phyloP scores from a whole-genome alignment of 768 basidiomycete genomes.

The Russula lepida region DNA sequence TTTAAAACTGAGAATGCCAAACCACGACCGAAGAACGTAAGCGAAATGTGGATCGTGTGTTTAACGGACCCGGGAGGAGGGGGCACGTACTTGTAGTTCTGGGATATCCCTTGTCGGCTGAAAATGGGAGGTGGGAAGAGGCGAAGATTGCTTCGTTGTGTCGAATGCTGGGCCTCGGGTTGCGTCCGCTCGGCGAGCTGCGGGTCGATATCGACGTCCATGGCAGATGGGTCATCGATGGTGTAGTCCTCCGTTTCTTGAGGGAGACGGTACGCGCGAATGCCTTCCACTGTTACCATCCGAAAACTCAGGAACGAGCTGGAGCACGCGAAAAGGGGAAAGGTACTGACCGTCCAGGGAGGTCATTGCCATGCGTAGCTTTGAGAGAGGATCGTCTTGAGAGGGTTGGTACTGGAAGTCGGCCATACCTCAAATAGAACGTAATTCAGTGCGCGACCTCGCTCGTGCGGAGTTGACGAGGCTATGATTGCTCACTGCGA shows the following conservation, averaged over 20 bases:
- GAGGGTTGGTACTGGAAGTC: constrained; percentile 87
- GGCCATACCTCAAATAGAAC: constrained; percentile 60
- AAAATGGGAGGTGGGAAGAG: constrained; percentile 87
- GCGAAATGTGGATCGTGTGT: neutral
- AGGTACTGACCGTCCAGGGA: constrained; percentile 64
- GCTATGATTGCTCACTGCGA: constrained; percentile 51
- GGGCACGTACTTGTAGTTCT: constrained; percentile 62
- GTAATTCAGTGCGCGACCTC: neutral
- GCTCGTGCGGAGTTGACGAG: neutral
- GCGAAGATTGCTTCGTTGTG: constrained; percentile 50
- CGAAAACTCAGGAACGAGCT: neutral
- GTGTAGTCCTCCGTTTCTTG: constrained; percentile 59
- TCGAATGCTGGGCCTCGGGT: constrained; percentile 13
- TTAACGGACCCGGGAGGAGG: neutral
- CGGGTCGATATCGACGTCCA: constrained; percentile 44
- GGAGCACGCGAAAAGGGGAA: neutral
- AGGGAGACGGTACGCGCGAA: constrained; percentile 62
- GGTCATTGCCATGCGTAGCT: constrained; percentile 66
- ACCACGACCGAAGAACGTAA: neutral
- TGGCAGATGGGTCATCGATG: constrained; percentile 28
- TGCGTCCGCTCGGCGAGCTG: constrained; percentile 23
- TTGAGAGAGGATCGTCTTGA: constrained; percentile 56
- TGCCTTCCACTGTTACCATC: constrained; percentile 50
- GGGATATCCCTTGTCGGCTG: constrained; percentile 69
- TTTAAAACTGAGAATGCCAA: constrained; percentile 50